Evolutionary conservation across 345 rosid genomes (phyloP).

Genomic region (Ricinus communis): DNA sequence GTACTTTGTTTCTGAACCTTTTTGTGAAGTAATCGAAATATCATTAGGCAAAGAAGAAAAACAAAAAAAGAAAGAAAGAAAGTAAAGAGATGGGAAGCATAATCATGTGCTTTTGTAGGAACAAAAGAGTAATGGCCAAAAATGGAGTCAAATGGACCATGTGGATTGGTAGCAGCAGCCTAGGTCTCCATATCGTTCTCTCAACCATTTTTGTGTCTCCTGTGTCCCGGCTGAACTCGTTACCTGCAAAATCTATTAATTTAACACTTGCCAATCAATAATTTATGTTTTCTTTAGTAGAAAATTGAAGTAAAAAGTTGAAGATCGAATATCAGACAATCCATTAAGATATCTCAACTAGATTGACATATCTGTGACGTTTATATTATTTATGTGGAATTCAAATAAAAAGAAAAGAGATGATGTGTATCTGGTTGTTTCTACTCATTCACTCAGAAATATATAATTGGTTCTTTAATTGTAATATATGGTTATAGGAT

Average conservation of each 20-base stretch:
- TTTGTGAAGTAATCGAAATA: conserved; percentile 15
- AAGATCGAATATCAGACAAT: no score
- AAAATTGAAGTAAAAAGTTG: no score
- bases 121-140: conserved; percentile 32
- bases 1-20: conserved; percentile 24
- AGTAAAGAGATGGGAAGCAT: conserved; percentile 27
- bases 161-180: conserved; percentile 34
- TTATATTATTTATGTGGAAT: no score
- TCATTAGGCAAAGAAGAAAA: conserved; percentile 16
- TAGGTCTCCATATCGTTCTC: conserved; percentile 39
- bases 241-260: conserved; percentile 38
- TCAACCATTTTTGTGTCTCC: conserved; percentile 37
- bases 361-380: no score
- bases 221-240: conserved; percentile 38
- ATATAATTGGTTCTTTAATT: no score
- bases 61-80: neutral
- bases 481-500: no score
- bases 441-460: no score
- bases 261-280: neutral
- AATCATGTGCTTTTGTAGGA: conserved; percentile 29
- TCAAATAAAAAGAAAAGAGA: no score
- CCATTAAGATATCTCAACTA: no score
- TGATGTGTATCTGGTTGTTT: no score
- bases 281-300: no score
- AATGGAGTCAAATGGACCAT: conserved; percentile 51